Evolutionary conservation across 805 yeast genomes (phyloP), one percentile per base, ranked within the genome.

Genomic region (Ogataea pignaliae): DNA sequence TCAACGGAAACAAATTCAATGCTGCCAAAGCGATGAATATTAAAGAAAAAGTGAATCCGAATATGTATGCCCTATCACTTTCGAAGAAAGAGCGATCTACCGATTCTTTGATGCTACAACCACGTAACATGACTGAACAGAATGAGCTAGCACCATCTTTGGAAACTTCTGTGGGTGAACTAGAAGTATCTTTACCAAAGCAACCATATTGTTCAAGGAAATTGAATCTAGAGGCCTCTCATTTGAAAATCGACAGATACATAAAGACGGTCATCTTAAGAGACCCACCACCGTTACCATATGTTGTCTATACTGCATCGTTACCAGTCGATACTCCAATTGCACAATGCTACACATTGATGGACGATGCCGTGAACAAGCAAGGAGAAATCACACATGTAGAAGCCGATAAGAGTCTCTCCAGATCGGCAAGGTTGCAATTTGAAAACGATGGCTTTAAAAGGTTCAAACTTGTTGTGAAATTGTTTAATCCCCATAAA

Each of bases 271-370:
- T 61, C 10, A 61, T 61, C 16, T 54, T 55, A 3, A 52, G 53
- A 42, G 61, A 57, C 36, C 61, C 56, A 14, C 61, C 56, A 14
- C 61, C 57, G 14, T 45, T 42, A 17, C 54, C 50, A 34, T 57
- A 56, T 47, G 48, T 51, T 45, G 45, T 52, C 3, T 61, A 61
- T 39, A 51, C 57, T 29, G 60, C 64, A 3, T 61, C 65, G 3
- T 41, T 61, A 18, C 64, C 65, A 1, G 53, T 50, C 39, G 61
- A 57, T 41, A 58, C 62, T 9, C 60, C 63, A 5, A 39, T 38
- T 14, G 18, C 55, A 4, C 63, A 55, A 41, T 58, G 57, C 32
- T 54, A 50, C 32, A 21, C 48, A 10, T 37, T 57, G 29, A 57
- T 60, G 17, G 34, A 45, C n/a, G 50, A 50, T 16, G 63, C 61